Evolutionary conservation across 176 grass and related monocot genomes (phyloP).

Genomic region (Microstegium vimineum): DNA sequence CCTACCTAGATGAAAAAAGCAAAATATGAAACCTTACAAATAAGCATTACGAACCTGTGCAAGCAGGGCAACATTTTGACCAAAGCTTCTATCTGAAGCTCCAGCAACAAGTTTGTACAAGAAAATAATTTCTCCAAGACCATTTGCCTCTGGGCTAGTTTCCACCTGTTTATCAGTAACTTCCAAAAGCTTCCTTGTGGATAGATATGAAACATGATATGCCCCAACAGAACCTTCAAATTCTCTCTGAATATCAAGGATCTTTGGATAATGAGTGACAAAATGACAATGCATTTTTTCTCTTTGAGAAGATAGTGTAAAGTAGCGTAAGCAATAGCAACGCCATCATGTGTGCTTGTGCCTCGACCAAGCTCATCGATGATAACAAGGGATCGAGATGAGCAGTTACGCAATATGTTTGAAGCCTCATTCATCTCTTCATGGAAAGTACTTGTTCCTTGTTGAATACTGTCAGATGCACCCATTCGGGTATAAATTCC

Average conservation of each 20-base stretch:
- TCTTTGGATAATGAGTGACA: constrained; percentile 92
- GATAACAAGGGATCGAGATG: constrained; percentile 79
- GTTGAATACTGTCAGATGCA: constrained; percentile 87
- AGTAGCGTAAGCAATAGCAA: constrained; percentile 87
- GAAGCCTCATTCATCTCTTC: constrained; percentile 89
- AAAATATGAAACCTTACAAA: not conserved
- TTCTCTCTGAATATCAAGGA: constrained; percentile 84
- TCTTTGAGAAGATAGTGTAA: constrained; percentile 67
- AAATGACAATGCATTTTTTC: constrained; percentile 74
- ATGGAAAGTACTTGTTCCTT: constrained; percentile 86
- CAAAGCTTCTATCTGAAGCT: constrained; percentile 93
- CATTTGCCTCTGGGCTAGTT: constrained; percentile 12
- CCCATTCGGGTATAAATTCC: constrained; percentile 93
- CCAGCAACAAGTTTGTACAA: constrained; percentile 88
- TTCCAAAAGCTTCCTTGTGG: constrained; percentile 41
- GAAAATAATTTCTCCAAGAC: constrained; percentile 78
- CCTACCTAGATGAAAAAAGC: not conserved
- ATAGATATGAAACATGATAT: constrained; percentile 83
- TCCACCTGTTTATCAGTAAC: constrained; percentile 32
- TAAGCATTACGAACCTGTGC: constrained; percentile 68
- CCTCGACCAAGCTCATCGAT: constrained; percentile 96
- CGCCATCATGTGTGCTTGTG: constrained; percentile 87
- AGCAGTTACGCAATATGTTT: constrained; percentile 74
- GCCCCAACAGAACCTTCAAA: constrained; percentile 73
- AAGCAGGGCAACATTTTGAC: constrained; percentile 87